phyloP scores from a whole-genome alignment of 768 basidiomycete genomes.

The Harrya chromipes region DNA sequence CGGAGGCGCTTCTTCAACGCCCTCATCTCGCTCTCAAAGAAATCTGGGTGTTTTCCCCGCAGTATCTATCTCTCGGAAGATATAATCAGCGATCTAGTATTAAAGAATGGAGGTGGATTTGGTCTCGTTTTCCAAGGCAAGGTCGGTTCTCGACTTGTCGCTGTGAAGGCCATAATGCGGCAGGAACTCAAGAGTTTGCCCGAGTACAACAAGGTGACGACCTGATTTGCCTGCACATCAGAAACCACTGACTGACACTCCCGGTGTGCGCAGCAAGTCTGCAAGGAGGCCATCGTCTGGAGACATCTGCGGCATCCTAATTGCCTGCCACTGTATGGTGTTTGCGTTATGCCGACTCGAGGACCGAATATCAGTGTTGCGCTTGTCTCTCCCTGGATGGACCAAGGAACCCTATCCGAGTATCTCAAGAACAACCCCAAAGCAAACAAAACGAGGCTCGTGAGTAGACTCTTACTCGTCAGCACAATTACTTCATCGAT shows the following conservation, averaged over 20 bases:
- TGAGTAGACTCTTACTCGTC: conserved; percentile 17
- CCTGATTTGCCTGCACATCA: background rate
- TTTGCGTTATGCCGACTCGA: conserved; percentile 17
- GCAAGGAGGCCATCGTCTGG: conserved; percentile 35
- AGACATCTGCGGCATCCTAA: conserved; percentile 33
- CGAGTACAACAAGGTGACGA: conserved; percentile 18
- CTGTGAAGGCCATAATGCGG: conserved; percentile 22
- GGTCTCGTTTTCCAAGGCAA: conserved; percentile 21
- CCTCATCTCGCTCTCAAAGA: conserved; percentile 20
- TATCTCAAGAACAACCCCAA: conserved; percentile 28
- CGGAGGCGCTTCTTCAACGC: conserved; percentile 15
- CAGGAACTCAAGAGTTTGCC: background rate
- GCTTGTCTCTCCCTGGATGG: conserved; percentile 42
- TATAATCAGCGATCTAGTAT: conserved; percentile 6
- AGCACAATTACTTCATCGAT: background rate
- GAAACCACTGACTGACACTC: background rate
- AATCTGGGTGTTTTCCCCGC: conserved; percentile 18
- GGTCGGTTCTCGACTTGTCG: conserved; percentile 22
- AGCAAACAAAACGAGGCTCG: conserved; percentile 30
- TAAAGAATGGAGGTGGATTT: conserved; percentile 17
- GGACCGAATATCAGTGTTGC: conserved; percentile 15
- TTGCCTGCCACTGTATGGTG: conserved; percentile 35
- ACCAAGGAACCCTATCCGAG: conserved; percentile 27
- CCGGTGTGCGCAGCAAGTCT: conserved; percentile 16
- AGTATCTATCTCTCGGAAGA: conserved; percentile 8